phyloP scores from a whole-genome alignment of 495 filamentous ascomycete genomes.

The Aspergillus haitiensis region DNA sequence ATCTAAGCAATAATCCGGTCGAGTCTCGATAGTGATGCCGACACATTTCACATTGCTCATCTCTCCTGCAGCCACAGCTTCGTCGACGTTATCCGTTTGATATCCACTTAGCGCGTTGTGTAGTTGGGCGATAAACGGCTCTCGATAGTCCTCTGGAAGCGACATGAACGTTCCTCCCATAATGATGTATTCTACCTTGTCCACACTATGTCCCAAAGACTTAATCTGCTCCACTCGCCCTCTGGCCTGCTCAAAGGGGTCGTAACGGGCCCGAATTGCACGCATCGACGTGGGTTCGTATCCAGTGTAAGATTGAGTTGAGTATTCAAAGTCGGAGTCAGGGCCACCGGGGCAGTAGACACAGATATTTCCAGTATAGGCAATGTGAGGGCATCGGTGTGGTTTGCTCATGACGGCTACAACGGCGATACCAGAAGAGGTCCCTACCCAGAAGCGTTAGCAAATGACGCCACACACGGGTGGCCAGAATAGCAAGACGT shows the following conservation, averaged over 20 bases:
- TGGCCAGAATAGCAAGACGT: slow-evolving; percentile 29
- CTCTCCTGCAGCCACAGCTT: slow-evolving; percentile 86
- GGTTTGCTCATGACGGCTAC: slow-evolving; percentile 99
- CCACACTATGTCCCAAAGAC: slow-evolving; percentile 89
- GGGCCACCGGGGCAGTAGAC: slow-evolving; percentile 98
- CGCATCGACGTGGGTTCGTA: slow-evolving; percentile 99
- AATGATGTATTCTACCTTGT: slow-evolving; percentile 99
- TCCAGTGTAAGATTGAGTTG: slow-evolving; percentile 95
- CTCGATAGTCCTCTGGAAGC: slow-evolving; percentile 79
- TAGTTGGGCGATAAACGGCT: slow-evolving; percentile 90
- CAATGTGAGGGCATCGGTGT: slow-evolving; percentile 95
- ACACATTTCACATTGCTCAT: slow-evolving; percentile 97
- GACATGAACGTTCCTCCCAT: slow-evolving; percentile 99
- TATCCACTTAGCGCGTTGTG: slow-evolving; percentile 97
- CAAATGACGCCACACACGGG: neutral
- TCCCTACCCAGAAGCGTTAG: slow-evolving; percentile 53
- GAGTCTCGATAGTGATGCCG: slow-evolving; percentile 96
- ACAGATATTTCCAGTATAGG: slow-evolving; percentile 97
- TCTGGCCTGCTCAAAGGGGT: slow-evolving; percentile 95
- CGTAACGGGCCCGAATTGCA: slow-evolving; percentile 94
- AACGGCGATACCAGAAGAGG: slow-evolving; percentile 96
- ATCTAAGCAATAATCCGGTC: slow-evolving; percentile 94
- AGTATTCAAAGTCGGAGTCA: slow-evolving; percentile 98
- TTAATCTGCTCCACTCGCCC: slow-evolving; percentile 97
- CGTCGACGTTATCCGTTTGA: slow-evolving; percentile 86